These are phyloP conservation scores for Cladorrhinum samala DNA, from an alignment of 495 filamentous ascomycete species.

Conservation along the genomic window DNA sequence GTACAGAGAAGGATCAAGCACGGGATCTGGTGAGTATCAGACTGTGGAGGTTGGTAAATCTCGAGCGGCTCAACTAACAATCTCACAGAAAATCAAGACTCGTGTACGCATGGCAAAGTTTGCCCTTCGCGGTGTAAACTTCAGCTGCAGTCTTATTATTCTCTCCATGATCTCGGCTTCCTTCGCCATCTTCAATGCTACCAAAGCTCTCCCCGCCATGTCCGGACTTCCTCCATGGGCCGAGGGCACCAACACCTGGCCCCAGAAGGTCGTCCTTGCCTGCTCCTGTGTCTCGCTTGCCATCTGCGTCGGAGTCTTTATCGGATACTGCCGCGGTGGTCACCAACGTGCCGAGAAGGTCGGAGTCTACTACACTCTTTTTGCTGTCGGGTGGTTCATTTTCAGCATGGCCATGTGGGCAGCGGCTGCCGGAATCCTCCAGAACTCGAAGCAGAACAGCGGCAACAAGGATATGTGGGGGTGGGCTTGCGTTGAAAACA, in stretches of 20 bases:
- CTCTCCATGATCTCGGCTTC: slow-evolving; percentile 78
- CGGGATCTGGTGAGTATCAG: slow-evolving; percentile 68
- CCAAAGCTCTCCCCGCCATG: slow-evolving; percentile 62
- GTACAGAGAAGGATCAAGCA: slow-evolving; percentile 73
- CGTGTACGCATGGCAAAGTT: slow-evolving; percentile 92
- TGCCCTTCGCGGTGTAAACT: slow-evolving; percentile 86
- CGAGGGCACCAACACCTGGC: slow-evolving; percentile 70
- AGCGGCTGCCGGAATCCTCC: slow-evolving; percentile 75
- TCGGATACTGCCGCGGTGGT: slow-evolving; percentile 82
- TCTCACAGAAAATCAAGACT: slow-evolving; percentile 75
- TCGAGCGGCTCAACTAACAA: slow-evolving; percentile 27
- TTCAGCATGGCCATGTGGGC: slow-evolving; percentile 94
- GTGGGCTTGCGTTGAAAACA: slow-evolving; percentile 90
- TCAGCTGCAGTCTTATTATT: slow-evolving; percentile 93
- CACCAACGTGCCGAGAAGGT: slow-evolving; percentile 86
- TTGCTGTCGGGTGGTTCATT: slow-evolving; percentile 87
- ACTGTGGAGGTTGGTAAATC: background rate
- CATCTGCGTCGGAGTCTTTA: slow-evolving; percentile 74
- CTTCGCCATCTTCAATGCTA: slow-evolving; percentile 84
- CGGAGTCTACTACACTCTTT: slow-evolving; percentile 86
- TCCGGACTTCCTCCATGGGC: slow-evolving; percentile 84
- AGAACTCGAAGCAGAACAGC: slow-evolving; percentile 64
- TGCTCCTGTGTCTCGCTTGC: slow-evolving; percentile 75
- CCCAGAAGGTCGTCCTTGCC: slow-evolving; percentile 73
- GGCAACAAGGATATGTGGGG: slow-evolving; percentile 88